Conservation (phyloP, 306 rosid genomes). For the Glycine tomentella region DNA sequence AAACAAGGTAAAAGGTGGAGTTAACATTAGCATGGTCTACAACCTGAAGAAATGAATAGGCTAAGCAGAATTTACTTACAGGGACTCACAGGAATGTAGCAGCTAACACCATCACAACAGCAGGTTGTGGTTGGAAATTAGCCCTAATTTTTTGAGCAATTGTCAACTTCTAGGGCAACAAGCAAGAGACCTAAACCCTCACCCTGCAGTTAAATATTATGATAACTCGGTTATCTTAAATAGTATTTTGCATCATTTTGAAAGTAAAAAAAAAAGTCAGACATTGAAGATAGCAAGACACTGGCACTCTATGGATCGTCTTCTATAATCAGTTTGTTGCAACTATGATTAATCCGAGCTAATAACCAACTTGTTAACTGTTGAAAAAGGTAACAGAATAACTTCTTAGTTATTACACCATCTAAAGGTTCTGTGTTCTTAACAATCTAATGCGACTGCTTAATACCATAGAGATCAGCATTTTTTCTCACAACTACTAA, state of each 20-base stretch:
- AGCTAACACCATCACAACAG: conserved; percentile 74
- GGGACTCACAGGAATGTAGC: conserved; percentile 62
- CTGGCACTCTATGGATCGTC: conserved; percentile 45
- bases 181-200: conserved; percentile 86
- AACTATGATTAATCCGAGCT: conserved; percentile 46
- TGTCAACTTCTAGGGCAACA: conserved; percentile 90
- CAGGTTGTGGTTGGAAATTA: conserved; percentile 73
- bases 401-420: conserved; percentile 36
- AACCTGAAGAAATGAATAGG: conserved; percentile 58
- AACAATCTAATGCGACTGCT: conserved; percentile 38
- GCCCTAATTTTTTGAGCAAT: conserved; percentile 78
- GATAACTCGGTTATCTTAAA: conserved; percentile 67
- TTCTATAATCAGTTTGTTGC: conserved; percentile 44
- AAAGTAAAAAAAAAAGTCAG: conserved; percentile 44
- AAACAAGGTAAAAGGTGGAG: conserved; percentile 56
- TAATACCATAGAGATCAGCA: conserved; percentile 15
- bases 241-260: conserved; percentile 52
- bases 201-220: conserved; percentile 88
- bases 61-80: conserved; percentile 75
- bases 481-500: conserved; percentile 21
- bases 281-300: conserved; percentile 51
- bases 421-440: conserved; percentile 43
- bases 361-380: conserved; percentile 33
- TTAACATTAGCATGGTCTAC: conserved; percentile 57
- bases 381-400: conserved; percentile 33